Evolutionary conservation across 2,329 filamentous ascomycete species (phyloP), one percentile per base, ranked within the genome.

Genomic region (Aureobasidium pullulans): DNA sequence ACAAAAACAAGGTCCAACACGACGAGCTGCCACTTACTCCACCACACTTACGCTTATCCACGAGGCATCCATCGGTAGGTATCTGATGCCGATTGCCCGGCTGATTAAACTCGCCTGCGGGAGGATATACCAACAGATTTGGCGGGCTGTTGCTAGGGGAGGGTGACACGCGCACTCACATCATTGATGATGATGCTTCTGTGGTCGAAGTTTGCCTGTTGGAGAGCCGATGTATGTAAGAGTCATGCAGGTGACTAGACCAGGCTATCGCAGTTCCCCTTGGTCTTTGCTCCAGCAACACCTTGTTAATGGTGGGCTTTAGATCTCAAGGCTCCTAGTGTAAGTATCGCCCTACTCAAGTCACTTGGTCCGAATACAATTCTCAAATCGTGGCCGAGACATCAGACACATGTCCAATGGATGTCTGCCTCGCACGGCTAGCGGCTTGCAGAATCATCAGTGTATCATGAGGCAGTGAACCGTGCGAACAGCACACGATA

Each of bases 141-240:
- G 37, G 23, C 23, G 23, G 39, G 28, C 36, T 34, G 37, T 54
- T 43, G 31, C 50, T 44, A 46, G 16, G 40, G 32, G 16, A 37
- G 52, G 52, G 39, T 56, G 29, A 29, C 13, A 56, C 39, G 40
- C 29, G 19, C 52, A 37, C n/a, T 56, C 16, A 40, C 52, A 44
- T 46, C 52, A 56, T 56, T 56, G 39, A 46, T 43, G 8, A 31
- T 28, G 48, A 23, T 23, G 23, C 23, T 23, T 11, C 39, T 15
- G 39, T 42, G 37, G 39, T 54, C 50, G 50, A 43, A 29, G 50
- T 43, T 29, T 19, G 29, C 11, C 37, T 3, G 40, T 56, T 46
- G 52, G 52, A 56, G 52, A 56, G 52, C 52, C 52, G 52, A 56
- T 29, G 52, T 54, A 54, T 40, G 49, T 39, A 54, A 44, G 50